Base-by-base conservation (phyloP, 73 alveolate species). In the Durusdinium trenchii region DNA sequence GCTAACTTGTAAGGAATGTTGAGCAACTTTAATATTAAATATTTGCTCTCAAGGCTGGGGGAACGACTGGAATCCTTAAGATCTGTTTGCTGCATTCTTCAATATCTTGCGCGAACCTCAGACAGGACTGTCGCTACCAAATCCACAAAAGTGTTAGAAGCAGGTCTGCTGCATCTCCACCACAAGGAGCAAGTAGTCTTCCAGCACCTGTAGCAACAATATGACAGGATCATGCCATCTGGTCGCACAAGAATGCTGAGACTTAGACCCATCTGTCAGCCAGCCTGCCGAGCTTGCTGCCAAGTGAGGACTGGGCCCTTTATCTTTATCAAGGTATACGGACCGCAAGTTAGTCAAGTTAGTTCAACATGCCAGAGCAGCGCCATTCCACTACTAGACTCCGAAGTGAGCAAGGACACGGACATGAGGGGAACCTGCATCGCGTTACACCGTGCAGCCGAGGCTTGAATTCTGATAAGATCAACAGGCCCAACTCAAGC, bases 71-170 rank as follows among this genome's bases (percentile, higher is more conserved):
- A 46, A 91, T 91, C 30, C 97, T 69, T 87, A 91, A 48, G 47
- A 91, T 52, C 35, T 91, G 97, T 57, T 69, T 91, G 87, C 97
- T 91, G 89, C 97, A 91, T 51, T 91, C 97, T 35, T 91, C 87
- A 45, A 91, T 76, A 35, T 91, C 97, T 30, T 51, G 43, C n/a
- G 97, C 67, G 48, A 91, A 91, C 95, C 84, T 71, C 40, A 6
- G 28, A 54, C 64, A 54, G 64, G 28, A 54, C 64, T 54, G 64
- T 20, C 64, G 28, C 9, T 20, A 54, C 20, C 28, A 9, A 54
- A 20, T 12, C 64, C 9, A 9, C 9, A 54, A 9, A 54, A 54
- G 64, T 12, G 20, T 54, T 54, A 20, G 64, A 54, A 12, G 64
- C 64, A 54, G 43, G 84, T 5, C 38, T 40, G 47, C 9, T 26